Conservation (phyloP, 1,284 basidiomycete genomes). For the Tilletia walkeri region DNA sequence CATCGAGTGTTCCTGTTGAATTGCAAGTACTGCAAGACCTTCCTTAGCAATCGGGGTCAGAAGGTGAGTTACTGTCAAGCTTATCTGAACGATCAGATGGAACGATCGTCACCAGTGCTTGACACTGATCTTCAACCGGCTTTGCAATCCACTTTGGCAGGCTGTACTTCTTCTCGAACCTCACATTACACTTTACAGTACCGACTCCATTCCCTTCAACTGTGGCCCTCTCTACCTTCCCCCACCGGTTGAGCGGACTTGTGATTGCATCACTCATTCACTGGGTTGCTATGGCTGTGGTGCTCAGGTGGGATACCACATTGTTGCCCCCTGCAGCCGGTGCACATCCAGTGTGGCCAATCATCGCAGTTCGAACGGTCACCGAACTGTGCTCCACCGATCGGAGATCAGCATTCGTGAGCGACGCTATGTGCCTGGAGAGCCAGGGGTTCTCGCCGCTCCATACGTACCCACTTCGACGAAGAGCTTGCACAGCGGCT, state of each 20-base stretch:
- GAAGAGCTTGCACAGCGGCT: too few relatives aligned
- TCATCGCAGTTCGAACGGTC: conserved; percentile 67
- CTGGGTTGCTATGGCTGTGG: conserved; percentile 80
- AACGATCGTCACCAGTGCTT: too few relatives aligned
- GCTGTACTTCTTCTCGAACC: conserved; percentile 78
- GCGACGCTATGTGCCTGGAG: conserved; percentile 68
- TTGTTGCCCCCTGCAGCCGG: conserved; percentile 40
- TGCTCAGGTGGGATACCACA: conserved; percentile 60
- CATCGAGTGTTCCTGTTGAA: conserved; percentile 75
- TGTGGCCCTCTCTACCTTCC: conserved; percentile 60
- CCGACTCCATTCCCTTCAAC: conserved; percentile 75
- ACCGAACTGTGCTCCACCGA: conserved; percentile 83
- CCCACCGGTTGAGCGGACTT: conserved; percentile 62
- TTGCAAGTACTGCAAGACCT: conserved; percentile 71
- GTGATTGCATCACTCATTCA: conserved; percentile 70
- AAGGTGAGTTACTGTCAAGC: conserved; percentile 62
- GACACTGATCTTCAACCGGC: neutral
- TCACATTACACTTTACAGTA: conserved; percentile 76
- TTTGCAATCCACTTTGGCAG: conserved; percentile 41
- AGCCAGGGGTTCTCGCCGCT: conserved; percentile 64
- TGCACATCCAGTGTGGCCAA: conserved; percentile 56
- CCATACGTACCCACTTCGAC: neutral
- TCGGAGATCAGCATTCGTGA: conserved; percentile 70
- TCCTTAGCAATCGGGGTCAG: conserved; percentile 80
- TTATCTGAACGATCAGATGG: neutral